Percentiles rank a stretch among this genome's conserved stretches.
Evolutionary conservation across 2,329 filamentous ascomycete species (phyloP).

Genomic region (Mycogone perniciosa): DNA sequence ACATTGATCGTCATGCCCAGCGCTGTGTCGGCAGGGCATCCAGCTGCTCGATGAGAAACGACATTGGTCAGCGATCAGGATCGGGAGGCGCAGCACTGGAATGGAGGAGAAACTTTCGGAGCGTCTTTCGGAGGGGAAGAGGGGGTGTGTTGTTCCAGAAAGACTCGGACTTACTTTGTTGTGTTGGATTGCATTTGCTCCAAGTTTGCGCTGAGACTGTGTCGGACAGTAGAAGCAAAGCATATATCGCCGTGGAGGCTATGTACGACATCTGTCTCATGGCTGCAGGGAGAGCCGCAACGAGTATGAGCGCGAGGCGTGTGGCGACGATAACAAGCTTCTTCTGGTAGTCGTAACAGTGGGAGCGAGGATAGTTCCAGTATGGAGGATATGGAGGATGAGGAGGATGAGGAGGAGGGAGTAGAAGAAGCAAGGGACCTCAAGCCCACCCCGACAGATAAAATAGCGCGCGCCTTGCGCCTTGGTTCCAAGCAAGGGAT

Average conservation of each 20-base stretch:
- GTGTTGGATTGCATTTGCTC: slow-evolving; percentile 35
- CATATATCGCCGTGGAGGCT: slow-evolving; percentile 5
- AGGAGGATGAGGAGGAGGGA: too few relatives aligned
- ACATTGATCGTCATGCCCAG: slow-evolving; percentile 76
- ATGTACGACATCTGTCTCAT: slow-evolving; percentile 10
- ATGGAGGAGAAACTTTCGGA: not conserved
- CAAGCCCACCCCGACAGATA: too few relatives aligned
- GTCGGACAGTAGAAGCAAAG: slow-evolving; percentile 17
- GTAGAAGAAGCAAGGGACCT: too few relatives aligned
- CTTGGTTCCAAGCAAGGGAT: not conserved
- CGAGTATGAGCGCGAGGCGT: not conserved
- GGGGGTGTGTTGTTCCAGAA: not conserved
- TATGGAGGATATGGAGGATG: too few relatives aligned
- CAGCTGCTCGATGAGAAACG: slow-evolving; percentile 29
- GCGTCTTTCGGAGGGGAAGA: not conserved
- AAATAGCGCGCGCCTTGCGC: too few relatives aligned
- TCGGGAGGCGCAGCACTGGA: not conserved
- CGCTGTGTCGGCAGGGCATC: slow-evolving; percentile 70
- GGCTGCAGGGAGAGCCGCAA: slow-evolving; percentile 7
- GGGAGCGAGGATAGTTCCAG: not conserved
- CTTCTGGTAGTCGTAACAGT: too few relatives aligned
- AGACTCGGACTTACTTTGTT: slow-evolving; percentile 25
- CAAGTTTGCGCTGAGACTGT: slow-evolving; percentile 33
- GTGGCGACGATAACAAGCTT: not conserved
- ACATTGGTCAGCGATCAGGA: not conserved